Evolutionary conservation across 768 basidiomycete genomes (phyloP).

Genomic region (Amanita molliuscula): DNA sequence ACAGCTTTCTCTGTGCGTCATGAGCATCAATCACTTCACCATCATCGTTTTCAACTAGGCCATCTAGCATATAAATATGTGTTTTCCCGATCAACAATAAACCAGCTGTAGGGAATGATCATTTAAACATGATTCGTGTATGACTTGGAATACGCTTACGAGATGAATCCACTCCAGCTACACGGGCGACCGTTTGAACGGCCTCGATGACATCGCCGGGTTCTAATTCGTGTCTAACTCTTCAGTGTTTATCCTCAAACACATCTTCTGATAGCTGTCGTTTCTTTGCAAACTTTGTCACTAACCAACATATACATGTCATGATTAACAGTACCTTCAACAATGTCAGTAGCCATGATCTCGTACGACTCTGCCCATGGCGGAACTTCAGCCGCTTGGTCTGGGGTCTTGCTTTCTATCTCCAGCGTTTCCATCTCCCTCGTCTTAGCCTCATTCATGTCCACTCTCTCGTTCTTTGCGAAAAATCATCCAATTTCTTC

Average conservation of each 20-base stretch:
- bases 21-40: conserved; percentile 84
- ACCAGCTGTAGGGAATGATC: conserved; percentile 46
- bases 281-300: conserved; percentile 21
- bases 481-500: conserved; percentile 58
- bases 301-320: neutral
- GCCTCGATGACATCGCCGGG: conserved; percentile 86
- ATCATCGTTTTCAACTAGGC: conserved; percentile 75
- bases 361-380: conserved; percentile 72
- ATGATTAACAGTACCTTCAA: conserved; percentile 34
- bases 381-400: conserved; percentile 46
- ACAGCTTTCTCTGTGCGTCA: conserved; percentile 72
- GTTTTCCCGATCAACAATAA: conserved; percentile 78
- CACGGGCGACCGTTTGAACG: conserved; percentile 75
- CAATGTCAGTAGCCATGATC: conserved; percentile 49
- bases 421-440: conserved; percentile 38
- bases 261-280: conserved; percentile 66
- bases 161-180: conserved; percentile 86
- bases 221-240: conserved; percentile 80
- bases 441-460: conserved; percentile 14
- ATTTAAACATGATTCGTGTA: neutral
- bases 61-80: conserved; percentile 86
- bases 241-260: conserved; percentile 79
- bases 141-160: conserved; percentile 43
- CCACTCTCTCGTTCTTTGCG: conserved; percentile 33
- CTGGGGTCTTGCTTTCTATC: conserved; percentile 34